Evolutionary conservation across 768 basidiomycete species (phyloP).

Genomic region (Kwoniella newhampshirensis): DNA sequence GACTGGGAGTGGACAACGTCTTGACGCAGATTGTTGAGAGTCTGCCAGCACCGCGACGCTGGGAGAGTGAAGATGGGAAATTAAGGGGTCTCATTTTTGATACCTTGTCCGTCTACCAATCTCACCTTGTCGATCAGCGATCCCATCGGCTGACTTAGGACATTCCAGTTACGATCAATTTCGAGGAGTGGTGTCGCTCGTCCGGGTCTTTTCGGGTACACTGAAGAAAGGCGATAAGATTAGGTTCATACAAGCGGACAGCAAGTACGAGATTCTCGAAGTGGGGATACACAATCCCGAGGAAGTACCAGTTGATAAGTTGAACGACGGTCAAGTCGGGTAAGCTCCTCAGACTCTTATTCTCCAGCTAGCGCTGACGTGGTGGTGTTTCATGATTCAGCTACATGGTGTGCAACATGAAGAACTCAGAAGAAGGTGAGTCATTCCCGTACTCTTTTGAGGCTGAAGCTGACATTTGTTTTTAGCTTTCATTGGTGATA

Average conservation of each 20-base stretch:
- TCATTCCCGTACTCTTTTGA: not conserved
- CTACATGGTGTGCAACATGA: constrained; percentile 85
- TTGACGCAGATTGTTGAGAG: constrained; percentile 76
- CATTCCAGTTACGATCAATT: constrained; percentile 80
- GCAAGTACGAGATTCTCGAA: constrained; percentile 84
- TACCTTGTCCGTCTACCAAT: constrained; percentile 67
- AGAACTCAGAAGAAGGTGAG: constrained; percentile 86
- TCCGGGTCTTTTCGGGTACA: constrained; percentile 75
- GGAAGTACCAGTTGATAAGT: constrained; percentile 65
- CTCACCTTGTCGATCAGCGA: not conserved
- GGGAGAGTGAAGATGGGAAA: constrained; percentile 58
- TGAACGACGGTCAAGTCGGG: constrained; percentile 53
- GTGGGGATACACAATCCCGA: constrained; percentile 88
- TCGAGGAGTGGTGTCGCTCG: constrained; percentile 89
- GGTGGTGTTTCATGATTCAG: constrained; percentile 6
- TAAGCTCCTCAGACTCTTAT: constrained; percentile 9
- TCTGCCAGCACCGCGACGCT: constrained; percentile 91
- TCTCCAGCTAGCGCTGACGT: not conserved
- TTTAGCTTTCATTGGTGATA: constrained; percentile 73
- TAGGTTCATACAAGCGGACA: constrained; percentile 75
- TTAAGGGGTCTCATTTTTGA: constrained; percentile 90
- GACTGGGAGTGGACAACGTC: constrained; percentile 73
- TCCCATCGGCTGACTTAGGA: constrained; percentile 11
- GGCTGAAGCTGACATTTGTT: constrained; percentile 4
- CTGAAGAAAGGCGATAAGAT: constrained; percentile 93